phyloP scores from a whole-genome alignment of 345 rosid species.

The Eucalyptus tenuipes region DNA sequence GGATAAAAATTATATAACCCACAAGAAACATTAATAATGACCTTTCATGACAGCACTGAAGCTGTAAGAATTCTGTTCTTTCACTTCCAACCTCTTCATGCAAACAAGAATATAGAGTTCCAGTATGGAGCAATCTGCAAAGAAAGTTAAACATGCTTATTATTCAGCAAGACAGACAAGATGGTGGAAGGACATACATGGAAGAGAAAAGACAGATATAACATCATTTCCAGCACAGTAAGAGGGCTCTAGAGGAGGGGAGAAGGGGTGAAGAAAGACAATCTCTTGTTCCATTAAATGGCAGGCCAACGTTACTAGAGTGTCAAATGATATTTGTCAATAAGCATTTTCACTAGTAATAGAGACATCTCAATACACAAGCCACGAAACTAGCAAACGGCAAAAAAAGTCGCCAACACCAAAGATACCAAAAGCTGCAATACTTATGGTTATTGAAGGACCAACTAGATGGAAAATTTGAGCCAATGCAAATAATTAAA shows the following conservation, averaged over 20 bases:
- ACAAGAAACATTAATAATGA: conserved; percentile 1
- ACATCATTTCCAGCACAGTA: not conserved
- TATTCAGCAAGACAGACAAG: not conserved
- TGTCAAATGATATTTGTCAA: not conserved
- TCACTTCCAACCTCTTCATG: conserved; percentile 81
- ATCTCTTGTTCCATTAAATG: not conserved
- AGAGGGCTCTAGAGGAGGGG: not conserved
- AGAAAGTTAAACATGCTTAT: not conserved
- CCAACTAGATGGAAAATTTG: not conserved
- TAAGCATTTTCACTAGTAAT: not conserved
- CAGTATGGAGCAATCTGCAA: conserved; percentile 77
- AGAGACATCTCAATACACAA: not conserved
- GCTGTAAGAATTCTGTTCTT: conserved; percentile 81
- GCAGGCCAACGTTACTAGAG: not conserved
- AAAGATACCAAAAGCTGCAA: not conserved
- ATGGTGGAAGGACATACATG: not conserved
- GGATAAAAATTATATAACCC: not conserved
- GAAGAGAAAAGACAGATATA: not conserved
- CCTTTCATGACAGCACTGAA: conserved; percentile 85
- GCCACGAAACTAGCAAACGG: not conserved
- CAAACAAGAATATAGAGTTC: conserved; percentile 84
- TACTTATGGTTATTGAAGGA: not conserved
- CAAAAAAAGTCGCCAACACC: not conserved
- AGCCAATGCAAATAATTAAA: not conserved
- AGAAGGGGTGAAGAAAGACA: not conserved